phyloP scores from a whole-genome alignment of 2,329 filamentous ascomycete genomes.

The Akanthomyces muscarius region DNA sequence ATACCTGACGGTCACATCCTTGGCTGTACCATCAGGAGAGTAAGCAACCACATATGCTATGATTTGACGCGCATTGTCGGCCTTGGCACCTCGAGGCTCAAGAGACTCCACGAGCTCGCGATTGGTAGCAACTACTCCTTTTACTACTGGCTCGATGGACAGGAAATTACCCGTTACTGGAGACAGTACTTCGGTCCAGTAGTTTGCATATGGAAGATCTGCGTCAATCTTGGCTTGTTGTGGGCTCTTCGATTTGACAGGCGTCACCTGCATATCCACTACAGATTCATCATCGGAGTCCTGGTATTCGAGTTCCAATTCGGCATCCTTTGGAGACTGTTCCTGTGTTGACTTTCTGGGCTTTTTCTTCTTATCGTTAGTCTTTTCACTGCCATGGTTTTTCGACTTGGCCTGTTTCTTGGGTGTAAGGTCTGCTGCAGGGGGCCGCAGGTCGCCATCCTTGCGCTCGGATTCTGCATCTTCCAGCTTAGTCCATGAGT shows the following conservation, averaged over 20 bases:
- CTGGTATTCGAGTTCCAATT: constrained; percentile 35
- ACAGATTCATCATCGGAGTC: constrained; percentile 58
- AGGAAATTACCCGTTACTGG: constrained; percentile 75
- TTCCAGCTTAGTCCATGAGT: constrained; percentile 85
- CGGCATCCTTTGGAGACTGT: constrained; percentile 40
- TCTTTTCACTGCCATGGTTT: constrained; percentile 14
- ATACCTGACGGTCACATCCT: constrained; percentile 92
- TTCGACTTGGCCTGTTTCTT: constrained; percentile 20
- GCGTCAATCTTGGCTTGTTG: constrained; percentile 57
- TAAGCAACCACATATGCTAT: constrained; percentile 86
- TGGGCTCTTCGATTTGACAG: constrained; percentile 35
- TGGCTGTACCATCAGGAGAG: constrained; percentile 79
- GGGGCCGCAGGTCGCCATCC: constrained; percentile 21
- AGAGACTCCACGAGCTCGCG: constrained; percentile 69
- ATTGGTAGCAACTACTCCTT: constrained; percentile 64
- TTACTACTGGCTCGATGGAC: constrained; percentile 72
- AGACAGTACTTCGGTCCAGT: constrained; percentile 90
- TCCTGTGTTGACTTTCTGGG: constrained; percentile 16
- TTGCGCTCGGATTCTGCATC: constrained; percentile 56
- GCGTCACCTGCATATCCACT: constrained; percentile 48
- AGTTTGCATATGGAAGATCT: constrained; percentile 79
- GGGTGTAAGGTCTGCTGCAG: constrained; percentile 23
- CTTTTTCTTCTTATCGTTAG: constrained; percentile 18
- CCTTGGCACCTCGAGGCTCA: constrained; percentile 77
- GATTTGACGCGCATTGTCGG: constrained; percentile 82